Evolutionary conservation across 371 early-diverging fungal species (phyloP).

Genomic region (Mucor velutinosus): DNA sequence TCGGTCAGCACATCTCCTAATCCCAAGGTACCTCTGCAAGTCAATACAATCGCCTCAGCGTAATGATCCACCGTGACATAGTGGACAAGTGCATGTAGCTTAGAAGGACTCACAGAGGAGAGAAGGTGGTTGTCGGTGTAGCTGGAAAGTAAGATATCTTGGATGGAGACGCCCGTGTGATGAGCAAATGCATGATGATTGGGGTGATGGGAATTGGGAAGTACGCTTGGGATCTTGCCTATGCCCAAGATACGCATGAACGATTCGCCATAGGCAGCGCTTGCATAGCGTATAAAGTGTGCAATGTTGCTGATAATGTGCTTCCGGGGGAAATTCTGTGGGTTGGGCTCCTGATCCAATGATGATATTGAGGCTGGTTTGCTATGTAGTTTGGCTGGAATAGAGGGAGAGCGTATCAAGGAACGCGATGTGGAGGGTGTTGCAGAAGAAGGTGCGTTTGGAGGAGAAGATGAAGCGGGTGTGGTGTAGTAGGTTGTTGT

Average conservation of each 20-base stretch:
- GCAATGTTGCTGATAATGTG: conserved; percentile 72
- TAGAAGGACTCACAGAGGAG: conserved; percentile 44
- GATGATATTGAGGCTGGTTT: conserved; percentile 1
- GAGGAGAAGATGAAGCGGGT: not conserved
- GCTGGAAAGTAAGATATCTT: conserved; percentile 69
- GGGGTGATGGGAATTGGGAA: conserved; percentile 53
- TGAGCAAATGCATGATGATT: conserved; percentile 77
- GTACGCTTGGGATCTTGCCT: conserved; percentile 56
- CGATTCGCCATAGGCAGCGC: conserved; percentile 79
- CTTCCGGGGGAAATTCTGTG: conserved; percentile 59
- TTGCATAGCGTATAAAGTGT: conserved; percentile 77
- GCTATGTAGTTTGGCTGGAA: conserved; percentile 6
- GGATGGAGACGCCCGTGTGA: conserved; percentile 66
- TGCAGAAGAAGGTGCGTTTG: conserved; percentile 8
- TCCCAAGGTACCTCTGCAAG: conserved; percentile 90
- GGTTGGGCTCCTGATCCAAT: conserved; percentile 30
- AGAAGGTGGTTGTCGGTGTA: conserved; percentile 50
- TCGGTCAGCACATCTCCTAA: conserved; percentile 87
- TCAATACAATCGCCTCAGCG: conserved; percentile 75
- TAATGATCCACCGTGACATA: conserved; percentile 84
- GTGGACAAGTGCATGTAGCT: conserved; percentile 78
- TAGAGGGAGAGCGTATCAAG: conserved; percentile 26
- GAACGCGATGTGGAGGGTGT: conserved; percentile 9
- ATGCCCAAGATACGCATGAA: conserved; percentile 86
- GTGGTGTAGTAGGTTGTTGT: conserved; percentile 31